phyloP scores from a whole-genome alignment of 1,284 basidiomycete genomes.

The Cerioporus squamosus region DNA sequence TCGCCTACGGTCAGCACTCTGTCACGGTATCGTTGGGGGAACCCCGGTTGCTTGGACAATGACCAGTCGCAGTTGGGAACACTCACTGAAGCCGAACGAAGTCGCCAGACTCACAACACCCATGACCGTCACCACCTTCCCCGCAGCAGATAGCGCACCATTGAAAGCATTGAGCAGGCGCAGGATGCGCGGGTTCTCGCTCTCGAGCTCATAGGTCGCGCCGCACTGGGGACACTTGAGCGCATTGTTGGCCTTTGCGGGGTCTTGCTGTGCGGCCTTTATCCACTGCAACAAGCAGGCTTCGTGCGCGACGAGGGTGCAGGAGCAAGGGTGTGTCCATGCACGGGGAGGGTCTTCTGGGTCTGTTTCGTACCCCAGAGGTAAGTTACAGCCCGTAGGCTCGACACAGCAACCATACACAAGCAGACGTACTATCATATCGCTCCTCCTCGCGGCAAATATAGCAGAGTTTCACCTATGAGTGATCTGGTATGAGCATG shows the following conservation, averaged over 20 bases:
- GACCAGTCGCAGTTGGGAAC: not conserved
- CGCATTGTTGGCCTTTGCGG: conserved; percentile 57
- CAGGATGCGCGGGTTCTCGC: conserved; percentile 58
- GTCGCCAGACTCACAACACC: conserved; percentile 49
- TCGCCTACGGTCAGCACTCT: not conserved
- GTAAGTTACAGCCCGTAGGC: not conserved
- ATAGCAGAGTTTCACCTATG: conserved; percentile 75
- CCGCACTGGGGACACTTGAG: conserved; percentile 82
- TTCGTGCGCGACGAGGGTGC: conserved; percentile 81
- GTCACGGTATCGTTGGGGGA: too few relatives aligned
- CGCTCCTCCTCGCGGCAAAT: conserved; percentile 78
- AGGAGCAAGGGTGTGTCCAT: conserved; percentile 82
- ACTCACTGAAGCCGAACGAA: conserved; percentile 46
- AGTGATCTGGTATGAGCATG: not conserved
- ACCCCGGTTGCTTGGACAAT: not conserved
- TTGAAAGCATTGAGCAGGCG: conserved; percentile 54
- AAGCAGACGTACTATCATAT: conserved; percentile 50
- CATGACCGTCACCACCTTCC: conserved; percentile 52
- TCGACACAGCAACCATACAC: too few relatives aligned
- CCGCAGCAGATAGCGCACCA: conserved; percentile 49
- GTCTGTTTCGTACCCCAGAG: conserved; percentile 33
- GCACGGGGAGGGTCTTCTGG: conserved; percentile 49
- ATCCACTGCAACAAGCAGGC: conserved; percentile 80
- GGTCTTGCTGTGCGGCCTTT: conserved; percentile 60
- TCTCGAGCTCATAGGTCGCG: conserved; percentile 65